Conservation (phyloP, 306 rosid genomes). For the Oxytropis ochrocephala region DNA sequence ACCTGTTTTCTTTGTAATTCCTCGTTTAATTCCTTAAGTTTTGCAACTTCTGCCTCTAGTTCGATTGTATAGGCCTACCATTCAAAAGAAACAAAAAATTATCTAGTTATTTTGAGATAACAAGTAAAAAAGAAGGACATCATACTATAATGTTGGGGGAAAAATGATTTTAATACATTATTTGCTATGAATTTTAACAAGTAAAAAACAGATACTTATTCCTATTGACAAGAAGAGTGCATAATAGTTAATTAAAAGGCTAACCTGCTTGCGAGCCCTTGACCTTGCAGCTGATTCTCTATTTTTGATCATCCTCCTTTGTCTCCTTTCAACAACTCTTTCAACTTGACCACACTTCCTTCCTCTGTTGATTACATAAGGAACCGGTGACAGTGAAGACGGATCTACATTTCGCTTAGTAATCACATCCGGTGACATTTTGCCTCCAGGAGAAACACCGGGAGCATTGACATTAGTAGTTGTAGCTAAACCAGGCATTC, state of each 20-base stretch:
- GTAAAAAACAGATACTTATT: neutral
- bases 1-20: conserved; percentile 82
- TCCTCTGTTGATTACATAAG: conserved; percentile 60
- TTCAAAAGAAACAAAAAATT: conserved; percentile 11
- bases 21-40: conserved; percentile 64
- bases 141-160: neutral
- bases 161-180: neutral
- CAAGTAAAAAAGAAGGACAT: neutral
- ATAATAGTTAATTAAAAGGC: neutral
- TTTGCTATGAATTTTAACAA: neutral
- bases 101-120: neutral
- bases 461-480: conserved; percentile 33
- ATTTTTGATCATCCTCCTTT: conserved; percentile 90
- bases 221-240: neutral
- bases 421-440: conserved; percentile 49
- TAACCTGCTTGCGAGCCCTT: conserved; percentile 97
- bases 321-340: conserved; percentile 94
- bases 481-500: conserved; percentile 45
- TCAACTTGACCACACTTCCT: conserved; percentile 56
- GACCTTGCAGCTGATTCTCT: conserved; percentile 99
- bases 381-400: conserved; percentile 55
- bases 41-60: conserved; percentile 79
- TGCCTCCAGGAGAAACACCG: conserved; percentile 42
- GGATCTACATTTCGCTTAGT: conserved; percentile 30
- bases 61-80: conserved; percentile 89